phyloP scores from a whole-genome alignment of 2,329 filamentous ascomycete genomes.

The Scopulariopsis brevicaulis region DNA sequence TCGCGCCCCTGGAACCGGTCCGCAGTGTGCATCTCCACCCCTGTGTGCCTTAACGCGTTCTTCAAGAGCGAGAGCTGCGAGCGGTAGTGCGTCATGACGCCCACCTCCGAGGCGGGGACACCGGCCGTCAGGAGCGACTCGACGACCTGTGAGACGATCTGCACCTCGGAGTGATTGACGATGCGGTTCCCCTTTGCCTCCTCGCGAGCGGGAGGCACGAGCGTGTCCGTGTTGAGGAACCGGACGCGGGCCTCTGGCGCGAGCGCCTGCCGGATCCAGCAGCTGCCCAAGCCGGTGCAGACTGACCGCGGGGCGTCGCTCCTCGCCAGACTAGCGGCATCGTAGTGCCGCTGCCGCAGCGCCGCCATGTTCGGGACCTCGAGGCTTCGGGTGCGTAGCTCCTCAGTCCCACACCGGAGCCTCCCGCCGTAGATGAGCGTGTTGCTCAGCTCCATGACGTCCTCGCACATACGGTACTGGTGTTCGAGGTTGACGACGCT shows the following conservation, averaged over 20 bases:
- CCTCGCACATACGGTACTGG: slow-evolving; percentile 97
- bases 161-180: slow-evolving; percentile 76
- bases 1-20: slow-evolving; percentile 95
- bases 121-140: slow-evolving; percentile 66
- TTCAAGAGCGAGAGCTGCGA: slow-evolving; percentile 80
- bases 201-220: slow-evolving; percentile 56
- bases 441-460: slow-evolving; percentile 92
- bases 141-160: slow-evolving; percentile 68
- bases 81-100: slow-evolving; percentile 94
- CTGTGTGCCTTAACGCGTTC: slow-evolving; percentile 50
- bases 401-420: slow-evolving; percentile 76
- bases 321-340: slow-evolving; percentile 22
- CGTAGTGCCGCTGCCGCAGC: slow-evolving; percentile 49
- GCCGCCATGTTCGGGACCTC: slow-evolving; percentile 53
- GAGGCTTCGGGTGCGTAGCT: slow-evolving; percentile 60
- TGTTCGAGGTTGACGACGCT: slow-evolving; percentile 89
- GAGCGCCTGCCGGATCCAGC: slow-evolving; percentile 69
- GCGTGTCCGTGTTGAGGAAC: slow-evolving; percentile 79
- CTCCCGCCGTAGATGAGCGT: slow-evolving; percentile 85
- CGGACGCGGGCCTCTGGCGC: slow-evolving; percentile 62
- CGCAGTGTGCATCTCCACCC: slow-evolving; percentile 90
- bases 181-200: slow-evolving; percentile 73
- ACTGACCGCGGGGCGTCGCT: slow-evolving; percentile 15
- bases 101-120: slow-evolving; percentile 65
- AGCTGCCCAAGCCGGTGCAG: slow-evolving; percentile 32